These are phyloP conservation scores for Beauveria asiatica DNA, from an alignment of 2,329 filamentous ascomycete species.

Conservation along the genomic window DNA sequence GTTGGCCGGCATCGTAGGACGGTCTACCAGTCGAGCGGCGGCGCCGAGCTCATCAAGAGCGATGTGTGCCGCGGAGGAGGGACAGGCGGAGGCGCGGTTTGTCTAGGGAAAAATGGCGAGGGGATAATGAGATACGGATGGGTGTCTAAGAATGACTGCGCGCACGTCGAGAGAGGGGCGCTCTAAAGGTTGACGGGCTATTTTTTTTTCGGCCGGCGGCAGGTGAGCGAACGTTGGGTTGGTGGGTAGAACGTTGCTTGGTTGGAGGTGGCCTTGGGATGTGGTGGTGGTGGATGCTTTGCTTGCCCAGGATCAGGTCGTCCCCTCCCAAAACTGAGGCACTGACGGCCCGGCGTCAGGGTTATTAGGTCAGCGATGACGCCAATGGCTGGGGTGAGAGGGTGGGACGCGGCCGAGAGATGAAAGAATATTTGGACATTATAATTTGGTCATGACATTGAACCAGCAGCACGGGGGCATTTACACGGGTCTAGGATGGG, in stretches of 20 bases:
- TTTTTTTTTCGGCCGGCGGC: conserved; percentile 7
- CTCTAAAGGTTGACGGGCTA: not conserved
- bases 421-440: not conserved
- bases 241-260: conserved; percentile 7
- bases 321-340: conserved; percentile 1
- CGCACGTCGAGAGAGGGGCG: conserved; percentile 1
- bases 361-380: conserved; percentile 31
- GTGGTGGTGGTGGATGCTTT: conserved; percentile 5
- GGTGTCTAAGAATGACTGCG: not conserved
- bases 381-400: conserved; percentile 20
- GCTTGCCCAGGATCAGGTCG: not conserved
- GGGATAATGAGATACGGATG: not conserved
- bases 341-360: conserved; percentile 18
- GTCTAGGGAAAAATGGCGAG: not conserved
- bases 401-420: not conserved
- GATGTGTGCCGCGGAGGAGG: conserved; percentile 13
- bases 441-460: not conserved
- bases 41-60: conserved; percentile 31
- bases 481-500: not conserved
- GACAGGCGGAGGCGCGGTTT: not conserved
- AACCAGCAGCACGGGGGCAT: not conserved
- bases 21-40: conserved; percentile 24
- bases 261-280: conserved; percentile 11
- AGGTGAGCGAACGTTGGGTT: conserved; percentile 12
- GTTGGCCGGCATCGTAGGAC: conserved; percentile 41